Base-by-base conservation (phyloP, 2,329 filamentous ascomycete genomes). In the Neonectria magnoliae region DNA sequence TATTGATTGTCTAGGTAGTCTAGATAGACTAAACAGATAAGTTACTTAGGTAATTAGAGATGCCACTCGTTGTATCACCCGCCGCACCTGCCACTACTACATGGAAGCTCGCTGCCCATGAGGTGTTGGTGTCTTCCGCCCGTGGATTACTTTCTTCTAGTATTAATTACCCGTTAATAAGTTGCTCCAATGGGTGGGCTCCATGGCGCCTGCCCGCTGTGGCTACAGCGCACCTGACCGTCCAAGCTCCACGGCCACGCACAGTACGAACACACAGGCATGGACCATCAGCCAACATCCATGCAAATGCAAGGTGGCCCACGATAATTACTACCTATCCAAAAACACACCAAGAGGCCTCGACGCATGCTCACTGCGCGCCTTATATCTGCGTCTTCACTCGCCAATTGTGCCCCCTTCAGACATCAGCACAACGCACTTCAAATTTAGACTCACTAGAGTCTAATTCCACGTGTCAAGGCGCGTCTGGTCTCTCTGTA, bases 181-280 rank as follows among this genome's bases (percentile, higher is more conserved):
- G 25, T 25, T 25, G 25, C 25, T 5, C 5, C 5, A 25, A 25
- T 25, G 25, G 25, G 25, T 25, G 25, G 25, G 25, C 5, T 25
- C 25, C 25, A 25, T 25, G 42, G 53, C 18, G 42, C 47, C 41
- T 62, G 54, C 41, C 54, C 44, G 22, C 52, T 42, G 45, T 20
- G 45, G 45, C 36, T 41, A 48, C 44, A 51, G 52, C 27, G 33
- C 59, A 56, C 44, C 59, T 61, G 59, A 61, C 59, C 10, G 14
- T 29, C 18, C 13, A 13, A 10, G 31, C 31, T 33, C 50, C 18
- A 29, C 25, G 45, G 9, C 47, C 47, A 50, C 44, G 22, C 16
- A 25, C 44, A 47, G 36, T 38, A 8, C 2, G 36, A 38, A 38
- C 16, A 38, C 5, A n/a, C 5, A n/a, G 36, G 36, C 14, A n/a